A percentile compares a stretch with the other conserved stretches of the same genome.
Evolutionary conservation across 1,284 basidiomycete genomes (phyloP).

Genomic region (Apiotrichum domesticum): DNA sequence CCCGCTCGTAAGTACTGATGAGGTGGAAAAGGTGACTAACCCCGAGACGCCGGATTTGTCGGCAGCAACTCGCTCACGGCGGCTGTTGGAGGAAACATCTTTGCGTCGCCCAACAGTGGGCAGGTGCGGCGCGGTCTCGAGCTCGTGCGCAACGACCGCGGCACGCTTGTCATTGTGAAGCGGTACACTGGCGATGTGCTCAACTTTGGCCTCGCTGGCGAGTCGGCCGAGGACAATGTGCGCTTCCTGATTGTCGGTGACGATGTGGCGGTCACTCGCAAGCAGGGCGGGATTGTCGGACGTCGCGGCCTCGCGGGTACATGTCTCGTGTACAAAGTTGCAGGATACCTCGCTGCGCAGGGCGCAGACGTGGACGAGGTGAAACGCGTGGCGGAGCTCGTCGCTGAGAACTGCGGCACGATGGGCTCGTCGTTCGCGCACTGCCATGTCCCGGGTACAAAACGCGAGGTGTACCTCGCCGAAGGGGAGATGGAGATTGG

Average conservation of each 20-base stretch:
- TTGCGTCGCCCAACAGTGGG: constrained; percentile 77
- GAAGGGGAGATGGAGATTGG: constrained; percentile 74
- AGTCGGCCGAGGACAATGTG: constrained; percentile 66
- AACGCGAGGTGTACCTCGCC: constrained; percentile 2
- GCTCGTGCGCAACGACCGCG: constrained; percentile 67
- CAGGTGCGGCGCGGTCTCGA: constrained; percentile 76
- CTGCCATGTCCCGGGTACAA: constrained; percentile 55
- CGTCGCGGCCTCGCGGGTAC: constrained; percentile 72
- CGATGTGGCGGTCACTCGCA: constrained; percentile 76
- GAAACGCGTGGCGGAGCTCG: constrained; percentile 61
- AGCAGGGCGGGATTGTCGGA: constrained; percentile 47
- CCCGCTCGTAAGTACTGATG: constrained; percentile 52
- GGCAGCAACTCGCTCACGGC: constrained; percentile 74
- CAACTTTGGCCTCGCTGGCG: constrained; percentile 86
- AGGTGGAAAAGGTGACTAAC: not conserved
- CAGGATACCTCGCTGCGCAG: constrained; percentile 69
- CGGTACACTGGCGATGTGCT: constrained; percentile 77
- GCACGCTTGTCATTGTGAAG: constrained; percentile 81
- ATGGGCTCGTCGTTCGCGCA: constrained; percentile 89
- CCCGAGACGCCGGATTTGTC: constrained; percentile 63
- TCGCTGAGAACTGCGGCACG: constrained; percentile 61
- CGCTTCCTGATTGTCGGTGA: constrained; percentile 83
- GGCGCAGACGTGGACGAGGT: constrained; percentile 71
- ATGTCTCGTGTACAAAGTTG: constrained; percentile 85
- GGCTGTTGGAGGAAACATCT: constrained; percentile 79